A percentile compares a stretch with the other conserved stretches of the same genome.
Evolutionary conservation across 768 basidiomycete species (phyloP).

Genomic region (Lactarius sanguifluus): DNA sequence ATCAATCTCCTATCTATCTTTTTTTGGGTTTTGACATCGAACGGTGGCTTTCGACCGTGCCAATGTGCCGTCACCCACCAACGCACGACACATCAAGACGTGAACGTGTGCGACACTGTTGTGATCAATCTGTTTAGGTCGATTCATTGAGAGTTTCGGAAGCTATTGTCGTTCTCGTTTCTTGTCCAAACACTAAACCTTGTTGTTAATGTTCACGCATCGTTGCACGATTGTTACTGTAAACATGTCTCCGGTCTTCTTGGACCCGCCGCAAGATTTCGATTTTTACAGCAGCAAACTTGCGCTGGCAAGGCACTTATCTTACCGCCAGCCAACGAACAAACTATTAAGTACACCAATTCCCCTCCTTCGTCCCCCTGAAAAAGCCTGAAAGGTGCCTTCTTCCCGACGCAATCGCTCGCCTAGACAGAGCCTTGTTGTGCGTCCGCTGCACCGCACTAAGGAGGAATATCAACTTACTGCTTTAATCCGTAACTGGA

Average conservation of each 20-base stretch:
- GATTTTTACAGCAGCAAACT: not conserved
- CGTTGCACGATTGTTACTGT: not conserved
- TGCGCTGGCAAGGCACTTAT: not conserved
- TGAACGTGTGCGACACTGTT: not conserved
- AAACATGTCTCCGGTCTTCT: not conserved
- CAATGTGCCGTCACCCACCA: not conserved
- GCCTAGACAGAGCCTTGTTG: not conserved
- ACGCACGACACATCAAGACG: not conserved
- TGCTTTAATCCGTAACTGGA: slow-evolving; percentile 2
- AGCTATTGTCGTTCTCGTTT: not conserved
- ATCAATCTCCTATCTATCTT: not conserved
- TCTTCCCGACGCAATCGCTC: not conserved
- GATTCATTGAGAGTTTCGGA: not conserved
- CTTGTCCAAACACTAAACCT: slow-evolving; percentile 24
- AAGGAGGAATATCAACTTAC: not conserved
- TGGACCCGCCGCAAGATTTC: not conserved
- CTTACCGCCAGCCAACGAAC: not conserved
- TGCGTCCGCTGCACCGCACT: not conserved
- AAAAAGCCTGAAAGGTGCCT: not conserved
- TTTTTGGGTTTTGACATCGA: not conserved
- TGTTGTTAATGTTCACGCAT: slow-evolving; percentile 1
- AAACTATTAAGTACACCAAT: not conserved
- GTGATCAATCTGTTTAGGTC: not conserved
- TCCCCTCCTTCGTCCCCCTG: not conserved
- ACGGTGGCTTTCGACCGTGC: not conserved